Evolutionary conservation across 2,329 filamentous ascomycete species (phyloP), one percentile per base, ranked within the genome.

Genomic region (Fusarium sp.): DNA sequence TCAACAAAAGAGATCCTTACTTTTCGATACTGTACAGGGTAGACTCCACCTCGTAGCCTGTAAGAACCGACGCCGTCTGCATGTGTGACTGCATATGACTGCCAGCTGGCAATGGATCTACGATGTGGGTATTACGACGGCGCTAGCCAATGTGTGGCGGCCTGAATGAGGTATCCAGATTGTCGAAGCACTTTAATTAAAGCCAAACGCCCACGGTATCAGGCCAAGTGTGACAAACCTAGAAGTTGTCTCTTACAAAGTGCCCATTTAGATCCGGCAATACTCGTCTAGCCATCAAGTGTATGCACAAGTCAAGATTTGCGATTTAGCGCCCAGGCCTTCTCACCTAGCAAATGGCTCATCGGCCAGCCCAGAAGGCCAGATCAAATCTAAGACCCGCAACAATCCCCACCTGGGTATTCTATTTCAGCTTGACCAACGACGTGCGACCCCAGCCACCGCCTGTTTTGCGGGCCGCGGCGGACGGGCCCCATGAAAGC

Each of bases 391-490:
- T 77, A 58, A 64, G 71, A 67, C 64, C 71, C 71, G 58, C 70
- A 38, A 60, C 24, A 50, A 48, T 64, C 61, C 61, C 60, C 59
- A 61, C 61, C 60, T 41, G n/a, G n/a, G n/a, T n/a, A 61, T 68
- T 47, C n/a, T 61, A 63, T 66, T 61, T 53, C 51, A 63, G 61
- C 68, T 65, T 59, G 72, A 65, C 74, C 73, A 75, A 75, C 70
- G 66, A 74, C 69, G 72, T 55, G 59, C 61, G 58, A 67, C 73
- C 75, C 77, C 77, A 78, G 77, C 77, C 77, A 78, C 77, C 77
- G 76, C 75, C 74, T 73, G 66, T 73, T 75, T 78, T 77, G 77
- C 73, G 71, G 69, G 66, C 70, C 73, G 71, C 68, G 61, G 68
- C 65, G 70, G 75, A 75, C 69, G 75, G 75, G 71, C 67, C 74